A percentile compares a stretch with the other conserved stretches of the same genome.
These are phyloP conservation scores for Ceriops decandra DNA, from an alignment of 345 rosid species.

Conservation along the genomic window DNA sequence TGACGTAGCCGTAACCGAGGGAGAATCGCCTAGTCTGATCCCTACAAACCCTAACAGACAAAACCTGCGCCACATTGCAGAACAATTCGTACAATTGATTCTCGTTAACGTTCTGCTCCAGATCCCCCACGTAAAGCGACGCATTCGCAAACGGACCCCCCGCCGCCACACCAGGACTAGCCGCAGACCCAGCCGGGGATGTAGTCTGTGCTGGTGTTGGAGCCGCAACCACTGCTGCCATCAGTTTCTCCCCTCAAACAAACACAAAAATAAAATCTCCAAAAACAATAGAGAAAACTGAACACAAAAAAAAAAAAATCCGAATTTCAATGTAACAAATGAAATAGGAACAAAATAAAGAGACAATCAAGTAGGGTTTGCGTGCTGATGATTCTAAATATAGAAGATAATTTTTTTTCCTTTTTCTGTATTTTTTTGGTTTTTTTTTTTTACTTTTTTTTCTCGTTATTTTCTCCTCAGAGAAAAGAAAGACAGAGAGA, in stretches of 20 bases:
- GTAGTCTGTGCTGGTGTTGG: neutral
- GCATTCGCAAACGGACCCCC: conserved; percentile 28
- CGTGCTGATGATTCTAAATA: conserved; percentile 1
- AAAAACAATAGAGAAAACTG: no score
- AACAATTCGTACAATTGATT: conserved; percentile 51
- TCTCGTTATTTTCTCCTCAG: neutral
- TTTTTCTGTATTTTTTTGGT: neutral
- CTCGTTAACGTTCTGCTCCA: conserved; percentile 49
- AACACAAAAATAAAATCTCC: conserved; percentile 4
- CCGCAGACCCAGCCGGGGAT: neutral
- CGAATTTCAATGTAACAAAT: no score
- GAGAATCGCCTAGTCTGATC: conserved; percentile 45
- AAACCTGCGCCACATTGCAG: conserved; percentile 44
- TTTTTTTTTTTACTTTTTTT: neutral
- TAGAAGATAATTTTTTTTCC: conserved; percentile 9
- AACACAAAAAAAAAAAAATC: no score
- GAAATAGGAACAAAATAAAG: no score
- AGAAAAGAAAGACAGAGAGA: conserved; percentile 9
- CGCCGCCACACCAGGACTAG: neutral
- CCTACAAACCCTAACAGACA: conserved; percentile 59
- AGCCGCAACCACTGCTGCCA: conserved; percentile 26
- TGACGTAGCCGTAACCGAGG: conserved; percentile 68
- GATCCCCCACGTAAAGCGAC: conserved; percentile 68
- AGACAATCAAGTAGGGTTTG: conserved; percentile 2
- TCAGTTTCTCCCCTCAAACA: conserved; percentile 19